Percentiles rank a stretch among this genome's conserved stretches.
phyloP scores from a whole-genome alignment of 352 stramenopile species.

The Phytophthora fragariaefolia region DNA sequence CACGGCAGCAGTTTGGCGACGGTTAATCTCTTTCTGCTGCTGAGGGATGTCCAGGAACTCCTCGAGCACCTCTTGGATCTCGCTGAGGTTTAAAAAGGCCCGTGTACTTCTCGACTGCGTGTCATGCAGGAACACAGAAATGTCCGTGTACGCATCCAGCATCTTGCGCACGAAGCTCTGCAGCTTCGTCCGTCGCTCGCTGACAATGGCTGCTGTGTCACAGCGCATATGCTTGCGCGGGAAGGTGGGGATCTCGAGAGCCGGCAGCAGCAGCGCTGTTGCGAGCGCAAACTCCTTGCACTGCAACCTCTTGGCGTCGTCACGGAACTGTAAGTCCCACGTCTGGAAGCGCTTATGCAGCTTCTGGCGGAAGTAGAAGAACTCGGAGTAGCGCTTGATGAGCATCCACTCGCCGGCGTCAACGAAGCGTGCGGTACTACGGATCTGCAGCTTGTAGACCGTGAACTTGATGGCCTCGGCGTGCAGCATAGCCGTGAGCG shows the following conservation, averaged over 20 bases:
- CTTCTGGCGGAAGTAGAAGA: conserved; percentile 55
- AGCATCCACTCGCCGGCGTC: conserved; percentile 55
- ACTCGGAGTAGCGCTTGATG: conserved; percentile 74
- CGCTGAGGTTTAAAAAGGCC: conserved; percentile 29
- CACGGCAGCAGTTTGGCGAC: conserved; percentile 52
- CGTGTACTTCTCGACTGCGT: conserved; percentile 29
- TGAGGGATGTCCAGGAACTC: conserved; percentile 59
- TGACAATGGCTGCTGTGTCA: conserved; percentile 62
- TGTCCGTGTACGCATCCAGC: conserved; percentile 63
- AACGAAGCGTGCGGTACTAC: conserved; percentile 36
- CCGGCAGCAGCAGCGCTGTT: conserved; percentile 47
- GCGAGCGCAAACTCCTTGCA: conserved; percentile 57
- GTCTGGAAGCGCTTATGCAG: conserved; percentile 55
- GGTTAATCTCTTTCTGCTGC: conserved; percentile 60
- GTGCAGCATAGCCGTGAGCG: conserved; percentile 47
- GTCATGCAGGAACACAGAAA: conserved; percentile 60
- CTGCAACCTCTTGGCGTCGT: conserved; percentile 31
- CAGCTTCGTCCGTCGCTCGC: conserved; percentile 51
- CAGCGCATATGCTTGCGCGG: conserved; percentile 67
- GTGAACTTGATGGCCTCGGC: conserved; percentile 58
- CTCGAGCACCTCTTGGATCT: conserved; percentile 48
- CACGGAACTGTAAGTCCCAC: conserved; percentile 47
- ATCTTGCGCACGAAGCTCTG: conserved; percentile 63
- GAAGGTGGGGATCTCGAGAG: conserved; percentile 53
- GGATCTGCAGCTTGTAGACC: conserved; percentile 70